Base-by-base conservation (phyloP, 352 stramenopile species). In the Globisporangium middletonii region DNA sequence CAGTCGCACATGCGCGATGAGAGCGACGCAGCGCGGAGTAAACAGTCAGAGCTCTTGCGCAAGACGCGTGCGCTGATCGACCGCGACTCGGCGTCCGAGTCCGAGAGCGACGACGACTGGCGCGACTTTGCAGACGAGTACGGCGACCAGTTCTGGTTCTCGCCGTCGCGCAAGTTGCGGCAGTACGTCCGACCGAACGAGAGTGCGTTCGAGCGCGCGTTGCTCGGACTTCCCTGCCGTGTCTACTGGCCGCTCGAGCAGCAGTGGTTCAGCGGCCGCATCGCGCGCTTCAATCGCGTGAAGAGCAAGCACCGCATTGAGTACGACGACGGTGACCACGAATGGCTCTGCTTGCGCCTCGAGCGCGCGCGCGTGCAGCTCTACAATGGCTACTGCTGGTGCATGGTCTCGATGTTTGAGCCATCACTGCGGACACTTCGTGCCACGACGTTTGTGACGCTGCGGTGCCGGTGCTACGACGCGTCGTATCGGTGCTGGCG, bases 21-120 rank as follows among this genome's bases (percentile, higher is more conserved):
- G 67, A 68, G 65, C n/a, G 54, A 66, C 6, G 68, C 54, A 0
- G 79, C 83, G 7, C 47, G 57, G 33, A 55, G 52, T 12, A 74
- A 88, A 42, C 76, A 88, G 53, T 53, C 68, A 1, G 73, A 75
- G 19, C 50, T 88, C 27, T 30, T 91, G 18, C 70, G 75, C 16
- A 79, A 78, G 38, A 76, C 78, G 0, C 62, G 67, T 3, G 67
- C 71, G 28, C 53, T 83, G 15, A 64, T 75, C 13, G 72, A 88
- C 52, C 73, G 65, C 16, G 80, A 91, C 67, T 92, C 83, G 13
- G 83, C 83, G 27, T 92, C 83, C 0, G 83, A 91, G 37, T 54
- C 71, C 0, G 80, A 90, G 46, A 87, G 75, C 45, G 83, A 94
- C 33, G 77, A 91, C 42, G 83, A 92, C 66, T 94, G 83, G 83